Evolutionary conservation across 129 eudicot genomes (phyloP).

Genomic region (Flaveria trinervia): DNA sequence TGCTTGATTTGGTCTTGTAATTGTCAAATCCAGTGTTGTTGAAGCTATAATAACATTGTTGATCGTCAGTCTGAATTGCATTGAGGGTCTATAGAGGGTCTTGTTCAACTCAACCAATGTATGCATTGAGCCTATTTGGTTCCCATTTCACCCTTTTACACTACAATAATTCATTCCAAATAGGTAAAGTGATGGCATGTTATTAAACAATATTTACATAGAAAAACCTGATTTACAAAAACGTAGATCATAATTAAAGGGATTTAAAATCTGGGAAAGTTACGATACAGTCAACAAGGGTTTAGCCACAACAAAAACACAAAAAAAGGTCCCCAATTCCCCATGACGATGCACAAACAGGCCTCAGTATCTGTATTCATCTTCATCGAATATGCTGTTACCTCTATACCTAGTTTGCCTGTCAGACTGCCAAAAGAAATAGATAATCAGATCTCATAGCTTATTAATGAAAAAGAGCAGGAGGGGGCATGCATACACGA

Average conservation of each 20-base stretch:
- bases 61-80: too few relatives aligned
- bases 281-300: constrained; percentile 27
- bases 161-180: background rate
- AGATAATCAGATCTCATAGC: constrained; percentile 2
- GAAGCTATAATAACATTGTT: background rate
- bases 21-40: background rate
- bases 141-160: background rate
- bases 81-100: background rate
- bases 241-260: constrained; percentile 9
- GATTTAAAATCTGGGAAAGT: background rate
- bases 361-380: constrained; percentile 50
- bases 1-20: background rate
- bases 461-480: background rate
- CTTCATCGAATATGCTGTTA: constrained; percentile 47
- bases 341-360: background rate
- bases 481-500: constrained; percentile 39
- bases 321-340: constrained; percentile 19
- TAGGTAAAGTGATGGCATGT: background rate
- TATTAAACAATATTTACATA: constrained; percentile 27
- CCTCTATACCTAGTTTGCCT: constrained; percentile 48
- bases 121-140: background rate
- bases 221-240: constrained; percentile 23
- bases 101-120: background rate
- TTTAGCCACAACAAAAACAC: constrained; percentile 23
- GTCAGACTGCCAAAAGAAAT: constrained; percentile 45